Base-by-base conservation (phyloP, 352 stramenopile genomes). In the Elongisporangium undulatum region DNA sequence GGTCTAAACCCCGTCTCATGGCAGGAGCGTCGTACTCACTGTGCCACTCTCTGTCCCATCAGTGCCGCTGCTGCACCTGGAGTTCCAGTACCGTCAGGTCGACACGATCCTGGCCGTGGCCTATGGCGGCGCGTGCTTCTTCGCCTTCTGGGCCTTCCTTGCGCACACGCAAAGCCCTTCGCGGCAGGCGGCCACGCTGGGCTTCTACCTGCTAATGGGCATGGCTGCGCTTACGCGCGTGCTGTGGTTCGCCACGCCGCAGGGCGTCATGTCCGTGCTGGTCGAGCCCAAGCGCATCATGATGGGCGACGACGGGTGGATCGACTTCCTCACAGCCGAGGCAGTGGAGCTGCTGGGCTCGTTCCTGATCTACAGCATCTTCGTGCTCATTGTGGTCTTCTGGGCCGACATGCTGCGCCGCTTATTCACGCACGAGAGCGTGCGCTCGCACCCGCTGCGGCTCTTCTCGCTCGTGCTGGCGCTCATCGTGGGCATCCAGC, bases 401-500 rank as follows among this genome's bases (percentile, higher is more conserved):
- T 99, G 96, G 96, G 93, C 96, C 6, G 94, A 99, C 71, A 98
- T 99, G 82, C 75, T 99, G 34, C 97, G 97, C 53, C 95, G 97
- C 9, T 75, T 90, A 17, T 91, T 90, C 65, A 87, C 83, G 16
- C 82, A 93, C 55, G 77, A 85, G 53, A 79, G 68, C 55, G 74
- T 91, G 51, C 71, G 77, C 16, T 89, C 81, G 23, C 78, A 92
- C 54, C 95, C 95, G 12, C 89, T 98, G 71, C 72, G 84, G 6
- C 86, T 91, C 15, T 98, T 98, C 66, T 89, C 96, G 62, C 59
- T 95, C 4, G 71, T 86, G 24, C 65, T 97, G 24, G 67, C 91
- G 2, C 62, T 64, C 0, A 72, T 92, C 17, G 64, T 98, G 19
- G 66, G 85, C 2, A 69, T 89, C 12, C 68, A 98, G 65, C 64